Conservation (phyloP, 106 monocot genomes). For the Dendrobium officinale region DNA sequence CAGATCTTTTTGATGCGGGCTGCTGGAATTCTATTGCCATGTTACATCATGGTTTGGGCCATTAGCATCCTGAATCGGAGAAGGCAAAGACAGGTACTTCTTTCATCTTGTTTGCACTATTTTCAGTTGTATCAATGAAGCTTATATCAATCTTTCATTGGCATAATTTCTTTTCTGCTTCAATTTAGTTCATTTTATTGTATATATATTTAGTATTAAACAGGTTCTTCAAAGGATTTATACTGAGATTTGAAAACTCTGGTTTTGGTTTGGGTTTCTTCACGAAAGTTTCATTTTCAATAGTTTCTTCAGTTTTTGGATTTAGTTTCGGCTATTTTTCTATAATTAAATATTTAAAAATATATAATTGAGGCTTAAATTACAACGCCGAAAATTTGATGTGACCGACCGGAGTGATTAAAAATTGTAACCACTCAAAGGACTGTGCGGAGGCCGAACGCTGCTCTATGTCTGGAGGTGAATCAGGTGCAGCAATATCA, state of each 20-base stretch:
- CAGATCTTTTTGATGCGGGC: slow-evolving; percentile 71
- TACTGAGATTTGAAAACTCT: not conserved
- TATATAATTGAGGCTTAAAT: no score
- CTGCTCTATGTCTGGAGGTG: no score
- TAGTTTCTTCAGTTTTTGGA: not conserved
- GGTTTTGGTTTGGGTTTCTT: not conserved
- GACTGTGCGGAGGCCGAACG: no score
- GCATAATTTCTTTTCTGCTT: not conserved
- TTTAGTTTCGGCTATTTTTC: not conserved
- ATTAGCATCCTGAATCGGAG: slow-evolving; percentile 58
- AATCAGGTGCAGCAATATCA: no score
- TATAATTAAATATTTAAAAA: no score
- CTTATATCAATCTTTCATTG: not conserved
- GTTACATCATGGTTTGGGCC: slow-evolving; percentile 85
- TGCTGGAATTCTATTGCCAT: slow-evolving; percentile 78
- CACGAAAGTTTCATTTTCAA: not conserved
- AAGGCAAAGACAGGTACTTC: slow-evolving; percentile 66
- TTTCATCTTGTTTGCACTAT: not conserved
- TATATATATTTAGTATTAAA: not conserved
- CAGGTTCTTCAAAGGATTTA: not conserved
- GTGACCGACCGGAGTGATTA: no score
- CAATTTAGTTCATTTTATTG: not conserved
- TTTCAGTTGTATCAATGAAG: not conserved
- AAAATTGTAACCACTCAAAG: no score
- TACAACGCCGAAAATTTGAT: no score